These are phyloP conservation scores for Eleusine indica DNA, from an alignment of 176 grass and related monocot genomes.

Conservation along the genomic window DNA sequence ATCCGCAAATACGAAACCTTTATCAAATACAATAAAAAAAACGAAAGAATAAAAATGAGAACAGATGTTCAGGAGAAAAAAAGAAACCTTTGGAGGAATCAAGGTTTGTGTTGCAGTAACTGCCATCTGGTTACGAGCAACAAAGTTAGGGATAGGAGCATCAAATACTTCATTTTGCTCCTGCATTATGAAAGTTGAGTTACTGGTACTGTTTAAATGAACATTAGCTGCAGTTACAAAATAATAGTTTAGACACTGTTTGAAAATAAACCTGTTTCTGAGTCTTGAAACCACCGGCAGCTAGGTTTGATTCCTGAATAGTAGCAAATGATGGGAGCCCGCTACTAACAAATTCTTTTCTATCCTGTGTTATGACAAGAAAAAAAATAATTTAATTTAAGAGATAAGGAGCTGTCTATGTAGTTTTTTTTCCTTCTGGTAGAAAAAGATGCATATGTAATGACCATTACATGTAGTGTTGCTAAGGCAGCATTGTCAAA, in stretches of 20 bases:
- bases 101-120: slow-evolving; percentile 41
- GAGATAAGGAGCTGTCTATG: neutral
- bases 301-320: slow-evolving; percentile 29
- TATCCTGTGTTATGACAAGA: slow-evolving; percentile 48
- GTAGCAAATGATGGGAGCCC: slow-evolving; percentile 38
- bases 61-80: slow-evolving; percentile 21
- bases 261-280: slow-evolving; percentile 47
- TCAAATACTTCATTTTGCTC: slow-evolving; percentile 54
- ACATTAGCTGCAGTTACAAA: slow-evolving; percentile 7
- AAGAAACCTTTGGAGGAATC: slow-evolving; percentile 46
- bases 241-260: neutral
- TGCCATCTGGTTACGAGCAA: slow-evolving; percentile 36
- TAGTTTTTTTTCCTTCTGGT: neutral
- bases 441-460: neutral
- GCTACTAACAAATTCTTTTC: slow-evolving; percentile 42
- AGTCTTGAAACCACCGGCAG: slow-evolving; percentile 43
- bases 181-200: slow-evolving; percentile 46
- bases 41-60: neutral
- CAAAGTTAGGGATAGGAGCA: slow-evolving; percentile 46
- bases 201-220: slow-evolving; percentile 15
- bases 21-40: slow-evolving; percentile 31
- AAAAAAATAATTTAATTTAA: slow-evolving; percentile 23
- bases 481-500: slow-evolving; percentile 42
- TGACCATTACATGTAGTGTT: slow-evolving; percentile 47
- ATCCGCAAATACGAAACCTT: slow-evolving; percentile 5